A percentile compares a stretch with the other conserved stretches of the same genome.
Conservation (phyloP, 495 filamentous ascomycete species). For the Penicillium ucsense region DNA sequence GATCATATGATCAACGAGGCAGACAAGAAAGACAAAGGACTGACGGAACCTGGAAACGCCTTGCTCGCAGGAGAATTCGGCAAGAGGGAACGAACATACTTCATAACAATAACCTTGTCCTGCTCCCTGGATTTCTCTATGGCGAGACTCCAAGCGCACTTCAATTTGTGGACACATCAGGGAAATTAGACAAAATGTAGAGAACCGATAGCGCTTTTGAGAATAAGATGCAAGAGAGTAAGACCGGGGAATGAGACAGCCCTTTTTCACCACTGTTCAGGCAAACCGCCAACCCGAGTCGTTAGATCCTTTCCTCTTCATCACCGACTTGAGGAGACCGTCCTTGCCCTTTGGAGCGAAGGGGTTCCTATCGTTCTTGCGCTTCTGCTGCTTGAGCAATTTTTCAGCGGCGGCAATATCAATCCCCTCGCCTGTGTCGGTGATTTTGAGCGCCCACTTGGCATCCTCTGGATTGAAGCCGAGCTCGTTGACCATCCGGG, state of each 20-base stretch:
- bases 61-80: no score
- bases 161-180: no score
- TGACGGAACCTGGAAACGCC: no score
- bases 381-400: conserved; percentile 34
- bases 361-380: conserved; percentile 16
- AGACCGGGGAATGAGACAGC: not conserved
- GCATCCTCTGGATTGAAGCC: conserved; percentile 39
- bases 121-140: no score
- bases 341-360: conserved; percentile 9
- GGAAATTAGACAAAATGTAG: no score
- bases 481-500: conserved; percentile 36
- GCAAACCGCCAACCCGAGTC: conserved; percentile 33
- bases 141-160: no score
- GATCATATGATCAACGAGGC: no score
- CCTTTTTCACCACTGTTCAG: not conserved
- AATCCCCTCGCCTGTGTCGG: conserved; percentile 42
- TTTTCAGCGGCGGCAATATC: conserved; percentile 36
- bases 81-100: no score
- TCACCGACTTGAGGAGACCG: conserved; percentile 20
- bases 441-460: conserved; percentile 44
- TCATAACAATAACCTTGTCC: no score
- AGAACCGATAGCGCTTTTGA: no score
- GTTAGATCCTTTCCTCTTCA: conserved; percentile 19
- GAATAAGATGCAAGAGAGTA: no score
- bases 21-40: no score